A percentile compares a stretch with the other conserved stretches of the same genome.
Conservation (phyloP, 805 yeast species). For the Cyberlindnera veronae region DNA sequence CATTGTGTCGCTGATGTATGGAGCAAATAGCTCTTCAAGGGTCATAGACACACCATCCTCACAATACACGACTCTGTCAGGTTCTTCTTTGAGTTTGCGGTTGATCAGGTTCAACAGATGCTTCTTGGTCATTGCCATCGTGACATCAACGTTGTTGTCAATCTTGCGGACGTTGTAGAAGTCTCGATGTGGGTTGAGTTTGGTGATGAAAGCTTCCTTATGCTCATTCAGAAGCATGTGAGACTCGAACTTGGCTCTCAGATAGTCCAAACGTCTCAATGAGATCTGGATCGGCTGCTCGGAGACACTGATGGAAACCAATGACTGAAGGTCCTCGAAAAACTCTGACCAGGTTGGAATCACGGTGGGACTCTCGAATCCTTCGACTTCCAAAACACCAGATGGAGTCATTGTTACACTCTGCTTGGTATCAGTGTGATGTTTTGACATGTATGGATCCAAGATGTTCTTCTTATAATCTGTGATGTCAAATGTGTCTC, state of each 20-base stretch:
- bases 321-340: conserved; percentile 28
- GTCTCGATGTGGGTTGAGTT: conserved; percentile 39
- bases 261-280: conserved; percentile 29
- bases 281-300: conserved; percentile 17
- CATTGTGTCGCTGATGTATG: conserved; percentile 28
- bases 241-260: conserved; percentile 34
- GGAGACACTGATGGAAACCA: conserved; percentile 20
- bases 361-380: too few relatives aligned
- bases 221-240: conserved; percentile 33
- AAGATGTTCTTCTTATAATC: conserved; percentile 25
- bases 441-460: conserved; percentile 4
- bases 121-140: conserved; percentile 97
- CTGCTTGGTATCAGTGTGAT: conserved; percentile 1
- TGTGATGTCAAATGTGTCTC: conserved; percentile 32
- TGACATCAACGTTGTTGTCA: conserved; percentile 89
- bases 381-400: conserved; percentile 7
- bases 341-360: too few relatives aligned
- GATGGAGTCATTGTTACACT: neutral
- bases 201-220: conserved; percentile 33
- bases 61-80: conserved; percentile 32
- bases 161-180: conserved; percentile 42
- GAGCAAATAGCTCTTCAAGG: conserved; percentile 24
- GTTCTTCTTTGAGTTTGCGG: conserved; percentile 33
- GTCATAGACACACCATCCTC: conserved; percentile 26
- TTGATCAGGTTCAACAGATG: conserved; percentile 50